phyloP scores from a whole-genome alignment of 371 early-diverging fungal species.

The Actinomucor elegans region DNA sequence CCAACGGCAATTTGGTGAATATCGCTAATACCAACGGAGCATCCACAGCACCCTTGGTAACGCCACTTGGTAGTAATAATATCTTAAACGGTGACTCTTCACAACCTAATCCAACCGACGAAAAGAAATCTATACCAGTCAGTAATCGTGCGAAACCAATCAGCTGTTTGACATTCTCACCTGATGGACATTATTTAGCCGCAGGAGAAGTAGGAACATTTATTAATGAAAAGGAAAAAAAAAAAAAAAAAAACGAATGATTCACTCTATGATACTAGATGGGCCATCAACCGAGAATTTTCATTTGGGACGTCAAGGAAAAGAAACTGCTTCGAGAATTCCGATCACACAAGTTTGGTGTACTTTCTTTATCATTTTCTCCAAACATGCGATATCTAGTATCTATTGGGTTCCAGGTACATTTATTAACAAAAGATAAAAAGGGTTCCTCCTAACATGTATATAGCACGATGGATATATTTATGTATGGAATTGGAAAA shows the following conservation, averaged over 20 bases:
- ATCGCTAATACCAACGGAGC: slow-evolving; percentile 1
- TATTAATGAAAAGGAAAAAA: slow-evolving; percentile 7
- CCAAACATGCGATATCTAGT: slow-evolving; percentile 74
- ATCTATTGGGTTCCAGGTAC: slow-evolving; percentile 82
- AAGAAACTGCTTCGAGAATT: slow-evolving; percentile 61
- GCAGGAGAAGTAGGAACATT: slow-evolving; percentile 89
- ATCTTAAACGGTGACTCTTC: slow-evolving; percentile 10
- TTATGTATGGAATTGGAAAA: slow-evolving; percentile 84
- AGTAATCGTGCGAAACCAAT: slow-evolving; percentile 64
- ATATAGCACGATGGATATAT: slow-evolving; percentile 81
- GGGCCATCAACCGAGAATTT: slow-evolving; percentile 81
- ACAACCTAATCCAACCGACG: slow-evolving; percentile 13
- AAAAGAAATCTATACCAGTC: slow-evolving; percentile 41
- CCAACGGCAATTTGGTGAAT: neutral
- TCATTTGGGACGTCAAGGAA: slow-evolving; percentile 71
- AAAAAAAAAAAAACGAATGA: neutral
- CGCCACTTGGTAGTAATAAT: slow-evolving; percentile 10
- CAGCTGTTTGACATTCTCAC: slow-evolving; percentile 76
- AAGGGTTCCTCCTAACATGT: no score
- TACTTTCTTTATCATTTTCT: slow-evolving; percentile 70
- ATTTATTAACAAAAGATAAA: neutral
- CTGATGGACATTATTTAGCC: slow-evolving; percentile 77
- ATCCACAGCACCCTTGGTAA: slow-evolving; percentile 4
- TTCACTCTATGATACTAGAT: no score
- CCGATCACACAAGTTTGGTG: slow-evolving; percentile 80